Evolutionary conservation across 768 basidiomycete genomes (phyloP).

Genomic region (Mycena galopus): DNA sequence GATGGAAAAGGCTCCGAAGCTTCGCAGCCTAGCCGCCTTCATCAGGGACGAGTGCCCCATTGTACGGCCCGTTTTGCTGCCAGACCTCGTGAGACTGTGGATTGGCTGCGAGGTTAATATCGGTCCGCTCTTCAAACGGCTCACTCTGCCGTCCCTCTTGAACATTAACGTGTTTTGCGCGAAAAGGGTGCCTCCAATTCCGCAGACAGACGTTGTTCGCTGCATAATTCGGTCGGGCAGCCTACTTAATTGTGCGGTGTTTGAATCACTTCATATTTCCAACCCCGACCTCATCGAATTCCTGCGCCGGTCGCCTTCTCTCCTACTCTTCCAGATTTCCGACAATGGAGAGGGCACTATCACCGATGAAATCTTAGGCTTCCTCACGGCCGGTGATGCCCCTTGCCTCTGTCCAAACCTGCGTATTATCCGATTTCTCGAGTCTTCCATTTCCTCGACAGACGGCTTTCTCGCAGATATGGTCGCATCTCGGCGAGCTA

Average conservation of each 20-base stretch:
- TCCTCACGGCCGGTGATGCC: slow-evolving; percentile 13
- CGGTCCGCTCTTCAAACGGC: slow-evolving; percentile 20
- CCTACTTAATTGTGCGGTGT: not conserved
- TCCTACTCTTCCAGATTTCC: slow-evolving; percentile 22
- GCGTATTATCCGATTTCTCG: slow-evolving; percentile 28
- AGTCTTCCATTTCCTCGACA: slow-evolving; percentile 14
- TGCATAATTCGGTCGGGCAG: slow-evolving; percentile 16
- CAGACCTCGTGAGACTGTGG: slow-evolving; percentile 27
- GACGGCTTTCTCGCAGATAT: slow-evolving; percentile 30
- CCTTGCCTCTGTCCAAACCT: slow-evolving; percentile 23
- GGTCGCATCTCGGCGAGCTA: slow-evolving; percentile 19
- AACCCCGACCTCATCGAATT: slow-evolving; percentile 23
- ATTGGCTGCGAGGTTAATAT: slow-evolving; percentile 19
- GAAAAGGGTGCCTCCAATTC: not conserved
- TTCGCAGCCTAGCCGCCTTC: slow-evolving; percentile 21
- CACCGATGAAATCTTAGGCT: slow-evolving; percentile 16
- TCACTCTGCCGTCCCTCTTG: slow-evolving; percentile 15
- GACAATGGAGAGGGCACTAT: slow-evolving; percentile 8
- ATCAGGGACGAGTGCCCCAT: not conserved
- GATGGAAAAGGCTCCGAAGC: slow-evolving; percentile 25
- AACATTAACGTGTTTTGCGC: slow-evolving; percentile 27
- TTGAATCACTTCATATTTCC: slow-evolving; percentile 22
- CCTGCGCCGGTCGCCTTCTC: slow-evolving; percentile 18
- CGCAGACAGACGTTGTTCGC: slow-evolving; percentile 9
- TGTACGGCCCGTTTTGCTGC: slow-evolving; percentile 4